phyloP scores from a whole-genome alignment of 2,329 filamentous ascomycete genomes.

The Rhinocladiella similis region DNA sequence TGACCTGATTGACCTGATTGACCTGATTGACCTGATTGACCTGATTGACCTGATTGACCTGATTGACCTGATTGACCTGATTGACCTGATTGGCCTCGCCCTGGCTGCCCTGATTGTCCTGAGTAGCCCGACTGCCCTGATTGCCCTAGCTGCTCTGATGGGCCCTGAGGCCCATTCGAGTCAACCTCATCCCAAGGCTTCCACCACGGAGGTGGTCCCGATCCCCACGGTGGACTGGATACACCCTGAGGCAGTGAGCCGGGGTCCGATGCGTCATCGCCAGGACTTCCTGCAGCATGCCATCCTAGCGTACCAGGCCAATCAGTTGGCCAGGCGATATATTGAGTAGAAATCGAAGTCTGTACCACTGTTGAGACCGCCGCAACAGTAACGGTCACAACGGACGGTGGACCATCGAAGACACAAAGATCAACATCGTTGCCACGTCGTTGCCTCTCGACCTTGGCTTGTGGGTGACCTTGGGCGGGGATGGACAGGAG shows the following conservation, averaged over 20 bases:
- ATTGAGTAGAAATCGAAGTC: background rate
- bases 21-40: too few species aligned
- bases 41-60: too few species aligned
- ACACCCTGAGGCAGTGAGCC: background rate
- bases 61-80: too few species aligned
- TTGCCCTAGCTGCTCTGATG: too few species aligned
- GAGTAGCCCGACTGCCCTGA: too few species aligned
- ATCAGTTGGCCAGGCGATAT: background rate
- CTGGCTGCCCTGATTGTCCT: too few species aligned
- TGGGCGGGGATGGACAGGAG: background rate
- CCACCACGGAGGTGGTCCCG: background rate
- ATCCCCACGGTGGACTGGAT: background rate
- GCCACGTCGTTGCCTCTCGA: background rate
- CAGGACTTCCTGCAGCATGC: background rate
- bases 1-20: too few species aligned
- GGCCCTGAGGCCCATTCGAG: constrained; percentile 3
- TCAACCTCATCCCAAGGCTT: constrained; percentile 1
- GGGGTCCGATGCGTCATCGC: background rate
- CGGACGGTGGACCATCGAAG: background rate
- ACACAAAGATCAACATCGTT: background rate
- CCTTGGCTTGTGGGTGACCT: background rate
- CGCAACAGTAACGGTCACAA: background rate
- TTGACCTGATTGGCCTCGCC: too few species aligned
- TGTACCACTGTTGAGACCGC: background rate
- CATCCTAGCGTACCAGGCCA: background rate